phyloP scores from a whole-genome alignment of 345 rosid species.

The Raphanus sativus region DNA sequence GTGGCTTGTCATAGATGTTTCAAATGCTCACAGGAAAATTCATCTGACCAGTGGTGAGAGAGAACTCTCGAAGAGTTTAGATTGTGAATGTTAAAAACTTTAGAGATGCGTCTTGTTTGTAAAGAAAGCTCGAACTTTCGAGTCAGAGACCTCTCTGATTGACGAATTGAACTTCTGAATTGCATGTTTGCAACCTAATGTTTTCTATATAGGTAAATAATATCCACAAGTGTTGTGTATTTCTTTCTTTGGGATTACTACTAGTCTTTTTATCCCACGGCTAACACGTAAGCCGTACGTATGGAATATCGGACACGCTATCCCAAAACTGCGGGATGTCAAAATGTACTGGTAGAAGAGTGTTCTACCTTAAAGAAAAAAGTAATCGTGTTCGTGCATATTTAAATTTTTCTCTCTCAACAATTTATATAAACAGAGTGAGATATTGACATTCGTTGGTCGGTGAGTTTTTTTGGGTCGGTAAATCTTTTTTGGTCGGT shows the following conservation, averaged over 20 bases:
- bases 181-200: constrained; percentile 19
- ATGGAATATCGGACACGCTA: too few species aligned
- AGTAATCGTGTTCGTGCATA: background rate
- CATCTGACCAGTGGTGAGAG: constrained; percentile 19
- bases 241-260: background rate
- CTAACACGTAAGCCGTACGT: too few species aligned
- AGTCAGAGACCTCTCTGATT: constrained; percentile 20
- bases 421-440: background rate
- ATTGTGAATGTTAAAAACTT: constrained; percentile 11
- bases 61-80: constrained; percentile 5
- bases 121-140: constrained; percentile 28
- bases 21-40: background rate
- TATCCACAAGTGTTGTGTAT: background rate
- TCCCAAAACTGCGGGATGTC: background rate
- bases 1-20: constrained; percentile 19
- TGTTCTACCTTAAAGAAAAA: background rate
- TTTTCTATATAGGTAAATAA: constrained; percentile 3
- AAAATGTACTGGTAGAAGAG: background rate
- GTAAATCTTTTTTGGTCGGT: background rate
- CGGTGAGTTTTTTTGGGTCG: background rate
- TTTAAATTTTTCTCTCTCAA: background rate
- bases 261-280: too few species aligned
- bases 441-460: background rate
- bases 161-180: constrained; percentile 21
- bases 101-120: constrained; percentile 18